Evolutionary conservation across 805 yeast genomes (phyloP).

Genomic region (Candida dajiaensis): DNA sequence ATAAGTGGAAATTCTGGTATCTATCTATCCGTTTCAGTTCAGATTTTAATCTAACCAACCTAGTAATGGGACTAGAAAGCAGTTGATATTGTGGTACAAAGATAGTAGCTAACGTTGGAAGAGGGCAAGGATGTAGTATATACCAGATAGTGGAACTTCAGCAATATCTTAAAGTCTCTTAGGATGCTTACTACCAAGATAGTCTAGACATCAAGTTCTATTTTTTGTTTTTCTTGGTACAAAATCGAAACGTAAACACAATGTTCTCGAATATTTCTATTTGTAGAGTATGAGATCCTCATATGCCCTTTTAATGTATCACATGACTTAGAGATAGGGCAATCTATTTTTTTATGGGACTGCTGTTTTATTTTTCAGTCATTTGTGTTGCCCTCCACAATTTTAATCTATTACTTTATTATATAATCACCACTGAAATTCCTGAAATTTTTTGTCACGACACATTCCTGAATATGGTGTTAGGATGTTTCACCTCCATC

Average conservation of each 20-base stretch:
- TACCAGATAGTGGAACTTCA: no score
- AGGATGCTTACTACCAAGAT: no score
- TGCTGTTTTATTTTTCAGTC: background rate
- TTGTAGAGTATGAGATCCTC: conserved; percentile 1
- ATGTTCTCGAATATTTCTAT: background rate
- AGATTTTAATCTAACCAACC: background rate
- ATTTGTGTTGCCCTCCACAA: background rate
- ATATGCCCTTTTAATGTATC: background rate
- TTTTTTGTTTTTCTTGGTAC: background rate
- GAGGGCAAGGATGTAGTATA: no score
- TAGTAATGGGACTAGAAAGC: no score
- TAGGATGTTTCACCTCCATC: conserved; percentile 3
- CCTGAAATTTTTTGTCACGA: background rate
- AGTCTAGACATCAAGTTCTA: background rate
- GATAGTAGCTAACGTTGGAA: background rate
- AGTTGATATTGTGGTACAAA: background rate
- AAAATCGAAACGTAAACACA: background rate
- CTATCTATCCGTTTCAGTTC: background rate
- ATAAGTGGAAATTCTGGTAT: no score
- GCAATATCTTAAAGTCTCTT: no score
- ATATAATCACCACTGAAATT: background rate
- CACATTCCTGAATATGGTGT: conserved; percentile 1
- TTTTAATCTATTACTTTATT: background rate
- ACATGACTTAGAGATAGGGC: background rate
- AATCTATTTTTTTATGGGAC: background rate